These are phyloP conservation scores for Penicillium cosmopolitanum DNA, from an alignment of 495 filamentous ascomycete species.

Conservation along the genomic window DNA sequence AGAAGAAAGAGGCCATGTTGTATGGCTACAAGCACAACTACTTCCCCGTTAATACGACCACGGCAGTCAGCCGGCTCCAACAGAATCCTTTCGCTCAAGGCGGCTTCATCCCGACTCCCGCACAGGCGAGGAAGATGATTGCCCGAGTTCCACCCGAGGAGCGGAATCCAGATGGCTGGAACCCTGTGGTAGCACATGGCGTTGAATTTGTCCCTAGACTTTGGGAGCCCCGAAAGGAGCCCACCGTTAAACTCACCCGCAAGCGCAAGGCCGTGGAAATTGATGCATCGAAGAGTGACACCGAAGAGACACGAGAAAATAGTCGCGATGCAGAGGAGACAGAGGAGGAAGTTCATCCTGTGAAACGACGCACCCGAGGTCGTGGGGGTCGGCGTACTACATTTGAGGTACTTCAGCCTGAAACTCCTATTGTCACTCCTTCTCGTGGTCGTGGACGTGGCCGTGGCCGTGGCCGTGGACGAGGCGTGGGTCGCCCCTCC, in stretches of 20 bases:
- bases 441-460: slow-evolving; percentile 59
- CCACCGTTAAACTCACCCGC: slow-evolving; percentile 54
- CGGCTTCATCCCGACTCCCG: slow-evolving; percentile 48
- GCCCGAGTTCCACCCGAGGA: slow-evolving; percentile 37
- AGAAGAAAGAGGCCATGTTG: slow-evolving; percentile 48
- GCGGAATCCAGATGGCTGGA: slow-evolving; percentile 47
- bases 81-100: slow-evolving; percentile 49
- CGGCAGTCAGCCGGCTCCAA: slow-evolving; percentile 23
- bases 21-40: slow-evolving; percentile 46
- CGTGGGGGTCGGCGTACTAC: slow-evolving; percentile 33
- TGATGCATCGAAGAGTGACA: slow-evolving; percentile 37
- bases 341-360: slow-evolving; percentile 32
- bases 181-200: slow-evolving; percentile 34
- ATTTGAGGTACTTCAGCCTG: slow-evolving; percentile 29
- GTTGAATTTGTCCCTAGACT: slow-evolving; percentile 41
- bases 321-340: slow-evolving; percentile 34
- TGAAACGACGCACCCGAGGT: slow-evolving; percentile 43
- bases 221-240: slow-evolving; percentile 54
- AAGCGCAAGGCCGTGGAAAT: slow-evolving; percentile 51
- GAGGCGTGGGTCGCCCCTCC: slow-evolving; percentile 3
- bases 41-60: slow-evolving; percentile 16
- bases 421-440: slow-evolving; percentile 19
- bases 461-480: slow-evolving; percentile 40
- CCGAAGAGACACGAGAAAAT: slow-evolving; percentile 33
- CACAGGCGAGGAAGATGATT: slow-evolving; percentile 44